Conservation (phyloP, 768 basidiomycete species). For the Strobilomyces dryophilus region DNA sequence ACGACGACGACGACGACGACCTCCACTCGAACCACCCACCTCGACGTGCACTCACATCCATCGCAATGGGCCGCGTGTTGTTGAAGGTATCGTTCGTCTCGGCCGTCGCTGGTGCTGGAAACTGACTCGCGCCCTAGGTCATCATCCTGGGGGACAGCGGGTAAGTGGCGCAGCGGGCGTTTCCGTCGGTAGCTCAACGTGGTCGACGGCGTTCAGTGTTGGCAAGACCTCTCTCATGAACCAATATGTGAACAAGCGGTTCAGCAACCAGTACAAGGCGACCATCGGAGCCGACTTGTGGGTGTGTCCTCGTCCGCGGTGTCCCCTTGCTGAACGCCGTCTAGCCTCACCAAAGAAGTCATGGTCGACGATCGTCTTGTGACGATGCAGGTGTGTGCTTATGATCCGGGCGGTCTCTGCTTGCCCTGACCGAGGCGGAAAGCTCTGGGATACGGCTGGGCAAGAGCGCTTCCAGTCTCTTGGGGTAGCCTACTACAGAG, state of each 20-base stretch:
- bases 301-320: slow-evolving; percentile 31
- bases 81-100: slow-evolving; percentile 58
- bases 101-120: background rate
- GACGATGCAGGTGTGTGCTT: slow-evolving; percentile 85
- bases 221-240: slow-evolving; percentile 99
- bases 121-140: slow-evolving; percentile 51
- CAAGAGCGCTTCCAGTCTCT: slow-evolving; percentile 99
- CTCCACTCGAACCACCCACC: background rate
- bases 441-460: slow-evolving; percentile 99
- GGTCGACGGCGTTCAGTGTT: slow-evolving; percentile 50
- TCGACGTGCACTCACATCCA: background rate
- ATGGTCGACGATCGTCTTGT: slow-evolving; percentile 98
- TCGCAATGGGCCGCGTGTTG: slow-evolving; percentile 75
- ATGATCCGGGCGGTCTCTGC: background rate
- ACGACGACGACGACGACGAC: slow-evolving; percentile 7
- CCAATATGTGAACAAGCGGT: slow-evolving; percentile 99
- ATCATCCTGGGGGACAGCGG: slow-evolving; percentile 99
- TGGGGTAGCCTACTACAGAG: slow-evolving; percentile 98
- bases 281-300: slow-evolving; percentile 98
- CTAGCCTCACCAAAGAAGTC: slow-evolving; percentile 93
- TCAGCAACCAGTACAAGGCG: slow-evolving; percentile 99
- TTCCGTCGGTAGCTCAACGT: slow-evolving; percentile 6
- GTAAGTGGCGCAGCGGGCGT: slow-evolving; percentile 40
- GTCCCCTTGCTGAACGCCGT: slow-evolving; percentile 7
- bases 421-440: slow-evolving; percentile 2